phyloP scores from a whole-genome alignment of 805 yeast species.

The Sporopachydermia lactativora region DNA sequence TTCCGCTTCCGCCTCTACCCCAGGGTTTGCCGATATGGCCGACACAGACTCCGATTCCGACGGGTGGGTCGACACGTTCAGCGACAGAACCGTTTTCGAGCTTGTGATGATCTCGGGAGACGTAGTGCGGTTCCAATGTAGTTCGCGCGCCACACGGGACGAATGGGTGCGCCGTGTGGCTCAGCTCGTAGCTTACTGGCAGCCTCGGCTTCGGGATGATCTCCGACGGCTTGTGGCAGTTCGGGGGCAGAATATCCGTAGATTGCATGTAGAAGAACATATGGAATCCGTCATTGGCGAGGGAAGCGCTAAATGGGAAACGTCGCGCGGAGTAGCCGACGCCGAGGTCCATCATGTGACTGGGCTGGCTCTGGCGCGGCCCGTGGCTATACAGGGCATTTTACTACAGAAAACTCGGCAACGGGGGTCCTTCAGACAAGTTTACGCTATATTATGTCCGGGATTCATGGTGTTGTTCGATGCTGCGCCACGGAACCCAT shows the following conservation, averaged over 20 bases:
- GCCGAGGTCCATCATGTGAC: constrained; percentile 40
- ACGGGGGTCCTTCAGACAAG: constrained; percentile 49
- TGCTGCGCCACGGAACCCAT: constrained; percentile 30
- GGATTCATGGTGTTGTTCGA: constrained; percentile 51
- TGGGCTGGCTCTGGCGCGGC: constrained; percentile 41
- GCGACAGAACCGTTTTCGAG: constrained; percentile 35
- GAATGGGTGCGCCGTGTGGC: constrained; percentile 51
- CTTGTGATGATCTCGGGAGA: constrained; percentile 34
- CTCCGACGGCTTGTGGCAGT: constrained; percentile 21
- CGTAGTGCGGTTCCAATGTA: constrained; percentile 39
- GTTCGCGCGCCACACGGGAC: constrained; percentile 31
- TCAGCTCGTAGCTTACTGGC: constrained; percentile 46
- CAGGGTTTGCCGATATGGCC: constrained; percentile 8
- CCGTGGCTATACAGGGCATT: constrained; percentile 49
- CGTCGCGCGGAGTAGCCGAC: constrained; percentile 38
- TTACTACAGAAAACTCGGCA: constrained; percentile 58
- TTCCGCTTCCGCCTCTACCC: background rate
- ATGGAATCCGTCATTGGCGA: constrained; percentile 40
- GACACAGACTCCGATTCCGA: constrained; percentile 13
- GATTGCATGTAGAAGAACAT: constrained; percentile 37
- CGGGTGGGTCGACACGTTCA: constrained; percentile 8
- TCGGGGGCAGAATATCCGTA: constrained; percentile 30
- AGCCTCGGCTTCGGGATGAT: constrained; percentile 27
- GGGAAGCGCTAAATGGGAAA: constrained; percentile 36
- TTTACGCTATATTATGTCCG: constrained; percentile 52